A percentile compares a stretch with the other conserved stretches of the same genome.
These are phyloP conservation scores for Verticillium zaregamsianum DNA, from an alignment of 2,329 filamentous ascomycete genomes.

Conservation along the genomic window DNA sequence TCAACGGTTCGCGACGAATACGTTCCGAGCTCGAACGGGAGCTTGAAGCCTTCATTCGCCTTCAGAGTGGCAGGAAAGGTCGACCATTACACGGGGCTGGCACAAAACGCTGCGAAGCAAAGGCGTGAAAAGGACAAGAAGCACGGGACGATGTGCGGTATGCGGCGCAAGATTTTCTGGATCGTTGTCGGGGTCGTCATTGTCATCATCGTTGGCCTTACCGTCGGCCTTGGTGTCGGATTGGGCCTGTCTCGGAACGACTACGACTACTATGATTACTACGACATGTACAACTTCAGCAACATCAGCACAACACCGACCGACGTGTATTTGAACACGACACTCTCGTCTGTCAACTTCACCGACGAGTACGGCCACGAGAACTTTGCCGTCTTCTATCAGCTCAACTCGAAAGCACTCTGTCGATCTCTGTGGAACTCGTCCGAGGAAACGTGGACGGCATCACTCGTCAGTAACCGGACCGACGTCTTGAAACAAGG, in stretches of 20 bases:
- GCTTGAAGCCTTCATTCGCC: background rate
- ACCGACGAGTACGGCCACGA: constrained; percentile 9
- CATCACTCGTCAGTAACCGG: constrained; percentile 1
- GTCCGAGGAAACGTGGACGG: constrained; percentile 5
- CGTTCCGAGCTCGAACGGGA: background rate
- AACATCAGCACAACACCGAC: background rate
- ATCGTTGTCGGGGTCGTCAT: constrained; percentile 2
- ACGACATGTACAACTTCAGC: background rate
- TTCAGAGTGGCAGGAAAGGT: background rate
- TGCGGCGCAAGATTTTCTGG: constrained; percentile 10
- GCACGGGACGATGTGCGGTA: constrained; percentile 6
- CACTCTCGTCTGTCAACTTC: constrained; percentile 9
- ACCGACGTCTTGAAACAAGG: constrained; percentile 5
- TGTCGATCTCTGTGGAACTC: constrained; percentile 9
- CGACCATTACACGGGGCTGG: background rate
- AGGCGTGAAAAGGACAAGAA: background rate
- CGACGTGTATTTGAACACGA: constrained; percentile 1
- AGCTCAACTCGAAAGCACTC: constrained; percentile 5
- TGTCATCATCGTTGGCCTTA: constrained; percentile 5
- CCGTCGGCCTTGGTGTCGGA: constrained; percentile 10
- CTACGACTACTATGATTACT: background rate
- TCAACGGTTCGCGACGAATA: background rate
- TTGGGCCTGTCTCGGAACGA: background rate
- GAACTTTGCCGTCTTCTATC: constrained; percentile 8
- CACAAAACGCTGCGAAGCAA: background rate